Evolutionary conservation across 2,329 filamentous ascomycete species (phyloP).

Genomic region (Aureobasidium mangrovei): DNA sequence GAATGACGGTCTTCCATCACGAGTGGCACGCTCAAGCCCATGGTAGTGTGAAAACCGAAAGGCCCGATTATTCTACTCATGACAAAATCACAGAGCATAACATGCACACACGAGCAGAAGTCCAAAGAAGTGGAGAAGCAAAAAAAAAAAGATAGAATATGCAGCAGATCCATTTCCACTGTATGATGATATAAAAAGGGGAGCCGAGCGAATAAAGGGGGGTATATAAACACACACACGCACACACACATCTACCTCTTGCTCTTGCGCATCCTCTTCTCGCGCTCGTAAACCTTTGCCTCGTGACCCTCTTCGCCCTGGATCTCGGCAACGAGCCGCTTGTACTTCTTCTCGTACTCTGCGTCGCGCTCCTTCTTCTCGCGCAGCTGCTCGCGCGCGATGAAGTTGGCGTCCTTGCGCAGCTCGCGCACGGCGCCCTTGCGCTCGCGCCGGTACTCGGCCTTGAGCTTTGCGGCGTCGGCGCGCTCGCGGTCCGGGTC

Average conservation of each 20-base stretch:
- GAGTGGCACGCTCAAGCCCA: no score
- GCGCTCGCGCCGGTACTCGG: constrained; percentile 87
- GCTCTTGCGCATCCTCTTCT: constrained; percentile 66
- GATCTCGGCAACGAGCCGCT: constrained; percentile 84
- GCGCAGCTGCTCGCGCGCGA: constrained; percentile 79
- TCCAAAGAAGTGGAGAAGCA: neutral
- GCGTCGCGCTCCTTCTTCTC: constrained; percentile 90
- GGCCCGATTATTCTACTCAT: no score
- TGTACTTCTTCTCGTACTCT: constrained; percentile 95
- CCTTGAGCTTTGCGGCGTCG: constrained; percentile 72
- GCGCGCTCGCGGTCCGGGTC: constrained; percentile 87
- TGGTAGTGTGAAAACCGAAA: no score
- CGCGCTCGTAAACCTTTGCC: constrained; percentile 79
- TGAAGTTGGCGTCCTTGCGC: constrained; percentile 88
- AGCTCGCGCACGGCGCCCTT: constrained; percentile 93
- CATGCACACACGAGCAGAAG: neutral
- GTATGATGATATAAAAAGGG: neutral
- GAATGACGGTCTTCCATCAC: no score
- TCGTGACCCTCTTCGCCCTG: constrained; percentile 86
- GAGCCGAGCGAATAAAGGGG: neutral
- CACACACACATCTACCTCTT: constrained; percentile 33
- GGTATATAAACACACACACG: neutral
- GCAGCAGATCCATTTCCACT: neutral
- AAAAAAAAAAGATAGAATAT: neutral
- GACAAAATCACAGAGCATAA: no score